Percentiles rank a stretch among this genome's conserved stretches.
Conservation (phyloP, 441 rosid species). For the Mallotus repandus region DNA sequence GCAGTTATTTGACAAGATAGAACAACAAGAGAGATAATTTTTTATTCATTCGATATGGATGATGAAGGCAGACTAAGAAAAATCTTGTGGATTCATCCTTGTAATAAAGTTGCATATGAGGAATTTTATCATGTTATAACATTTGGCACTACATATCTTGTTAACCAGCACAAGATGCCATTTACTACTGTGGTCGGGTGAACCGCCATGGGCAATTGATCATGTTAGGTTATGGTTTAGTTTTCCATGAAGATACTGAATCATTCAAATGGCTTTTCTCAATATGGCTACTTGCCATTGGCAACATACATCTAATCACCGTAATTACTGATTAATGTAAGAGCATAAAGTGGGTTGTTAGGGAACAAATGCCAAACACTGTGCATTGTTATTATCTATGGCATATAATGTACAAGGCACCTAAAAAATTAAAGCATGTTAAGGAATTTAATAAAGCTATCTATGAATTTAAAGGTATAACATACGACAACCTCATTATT, state of each 20-base stretch:
- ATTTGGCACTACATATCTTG: not conserved
- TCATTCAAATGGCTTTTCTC: not conserved
- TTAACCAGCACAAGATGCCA: not conserved
- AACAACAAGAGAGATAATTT: too few relatives aligned
- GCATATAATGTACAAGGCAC: not conserved
- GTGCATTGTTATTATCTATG: not conserved
- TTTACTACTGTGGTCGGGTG: not conserved
- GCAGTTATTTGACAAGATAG: rapidly evolving
- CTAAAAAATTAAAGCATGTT: not conserved
- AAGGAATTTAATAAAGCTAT: not conserved
- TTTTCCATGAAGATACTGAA: not conserved
- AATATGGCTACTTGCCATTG: not conserved
- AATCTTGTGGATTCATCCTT: not conserved
- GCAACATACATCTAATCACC: not conserved
- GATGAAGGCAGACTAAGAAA: too few relatives aligned
- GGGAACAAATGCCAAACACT: not conserved
- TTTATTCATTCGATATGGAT: too few relatives aligned
- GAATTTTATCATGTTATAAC: not conserved
- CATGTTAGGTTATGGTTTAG: not conserved
- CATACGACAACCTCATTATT: not conserved
- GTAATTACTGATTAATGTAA: too few relatives aligned
- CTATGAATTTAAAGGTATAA: not conserved
- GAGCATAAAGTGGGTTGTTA: not conserved
- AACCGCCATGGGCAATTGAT: not conserved
- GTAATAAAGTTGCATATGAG: not conserved